Percentiles rank a stretch among this genome's conserved stretches.
Conservation (phyloP, 208 protist species). For the Lotmaria passim region DNA sequence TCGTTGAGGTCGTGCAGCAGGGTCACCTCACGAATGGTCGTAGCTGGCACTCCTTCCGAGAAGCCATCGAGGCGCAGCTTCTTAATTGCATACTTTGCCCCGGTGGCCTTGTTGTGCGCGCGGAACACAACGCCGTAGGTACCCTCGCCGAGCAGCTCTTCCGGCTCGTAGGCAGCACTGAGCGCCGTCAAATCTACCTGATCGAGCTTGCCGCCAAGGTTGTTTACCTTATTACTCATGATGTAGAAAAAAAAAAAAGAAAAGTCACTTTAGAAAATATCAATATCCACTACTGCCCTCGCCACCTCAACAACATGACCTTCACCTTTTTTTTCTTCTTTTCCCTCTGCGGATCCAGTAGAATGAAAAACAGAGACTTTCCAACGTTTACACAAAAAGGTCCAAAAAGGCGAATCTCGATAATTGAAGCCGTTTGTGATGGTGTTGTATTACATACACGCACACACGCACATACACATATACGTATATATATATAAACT, state of each 20-base stretch:
- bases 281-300: no score
- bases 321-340: background rate
- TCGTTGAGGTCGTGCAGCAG: constrained; percentile 89
- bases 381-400: no score
- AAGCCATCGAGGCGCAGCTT: constrained; percentile 75
- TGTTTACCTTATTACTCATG: constrained; percentile 21
- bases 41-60: constrained; percentile 90
- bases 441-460: no score
- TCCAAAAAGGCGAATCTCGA: no score
- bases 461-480: no score
- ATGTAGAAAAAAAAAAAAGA: background rate
- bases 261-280: background rate
- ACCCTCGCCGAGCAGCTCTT: constrained; percentile 94
- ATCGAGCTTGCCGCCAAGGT: constrained; percentile 55
- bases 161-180: constrained; percentile 47
- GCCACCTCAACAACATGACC: background rate
- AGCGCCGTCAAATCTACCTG: constrained; percentile 54
- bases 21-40: constrained; percentile 92
- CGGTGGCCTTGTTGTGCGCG: constrained; percentile 63
- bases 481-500: no score
- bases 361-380: no score
- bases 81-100: constrained; percentile 79
- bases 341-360: no score
- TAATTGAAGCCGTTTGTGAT: no score
- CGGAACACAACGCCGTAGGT: constrained; percentile 96